Evolutionary conservation across 2,329 filamentous ascomycete genomes (phyloP).

Genomic region (Erysiphe pulchra): DNA sequence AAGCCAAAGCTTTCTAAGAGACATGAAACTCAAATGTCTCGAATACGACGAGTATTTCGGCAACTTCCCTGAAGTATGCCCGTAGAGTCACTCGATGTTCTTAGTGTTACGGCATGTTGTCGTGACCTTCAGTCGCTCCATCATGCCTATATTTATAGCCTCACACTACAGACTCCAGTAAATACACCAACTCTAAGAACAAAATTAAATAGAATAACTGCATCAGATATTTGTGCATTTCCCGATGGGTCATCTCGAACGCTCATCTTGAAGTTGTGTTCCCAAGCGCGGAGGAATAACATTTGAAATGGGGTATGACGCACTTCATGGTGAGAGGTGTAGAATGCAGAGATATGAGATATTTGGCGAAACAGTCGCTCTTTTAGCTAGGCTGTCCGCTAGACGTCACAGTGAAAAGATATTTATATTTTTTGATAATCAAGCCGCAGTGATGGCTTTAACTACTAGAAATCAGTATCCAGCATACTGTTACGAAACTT

Average conservation of each 20-base stretch:
- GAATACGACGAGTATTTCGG: neutral
- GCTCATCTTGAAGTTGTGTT: neutral
- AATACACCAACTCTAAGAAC: neutral
- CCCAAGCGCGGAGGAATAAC: neutral
- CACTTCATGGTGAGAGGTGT: neutral
- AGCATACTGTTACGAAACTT: too few relatives aligned
- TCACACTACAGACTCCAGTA: too few relatives aligned
- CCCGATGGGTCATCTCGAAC: neutral
- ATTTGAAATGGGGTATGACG: neutral
- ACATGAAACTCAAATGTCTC: neutral
- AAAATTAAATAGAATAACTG: neutral
- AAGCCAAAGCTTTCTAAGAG: too few relatives aligned
- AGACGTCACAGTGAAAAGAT: neutral
- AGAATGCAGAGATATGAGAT: neutral
- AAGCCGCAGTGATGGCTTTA: neutral
- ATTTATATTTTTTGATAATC: too few relatives aligned
- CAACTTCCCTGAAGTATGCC: neutral
- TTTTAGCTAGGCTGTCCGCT: neutral
- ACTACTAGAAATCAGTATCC: neutral
- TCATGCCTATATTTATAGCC: too few relatives aligned
- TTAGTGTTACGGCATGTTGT: too few relatives aligned
- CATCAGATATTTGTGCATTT: neutral
- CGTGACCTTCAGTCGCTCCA: too few relatives aligned
- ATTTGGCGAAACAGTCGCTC: neutral
- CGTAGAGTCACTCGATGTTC: too few relatives aligned